Base-by-base conservation (phyloP, 2,329 filamentous ascomycete species). In the Fusarium gaditjirri region DNA sequence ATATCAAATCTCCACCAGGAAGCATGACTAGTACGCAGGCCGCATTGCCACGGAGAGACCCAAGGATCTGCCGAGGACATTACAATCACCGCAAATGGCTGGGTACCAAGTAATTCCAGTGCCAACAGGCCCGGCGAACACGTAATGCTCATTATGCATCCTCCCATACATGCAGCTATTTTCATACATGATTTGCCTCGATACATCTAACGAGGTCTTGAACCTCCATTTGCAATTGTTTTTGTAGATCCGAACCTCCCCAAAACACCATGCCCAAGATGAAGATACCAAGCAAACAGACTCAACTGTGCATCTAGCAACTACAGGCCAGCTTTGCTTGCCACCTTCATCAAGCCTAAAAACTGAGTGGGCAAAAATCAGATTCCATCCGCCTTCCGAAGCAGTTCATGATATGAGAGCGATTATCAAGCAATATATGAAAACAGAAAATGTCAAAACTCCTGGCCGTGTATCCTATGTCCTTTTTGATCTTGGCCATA, bases 391-490 rank as follows among this genome's bases (percentile, higher is more conserved):
- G 57, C 61, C 61, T 63, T 71, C 74, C 57, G 59, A 50, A 57
- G 66, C 38, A 47, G 57, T 47, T 65, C 50, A 65, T 70, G 54
- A 49, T 60, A 41, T 60, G 64, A 67, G 54, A 61, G 54, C 41
- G 46, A 62, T 68, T 50, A 73, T 67, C 49, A 73, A 62, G 57
- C 55, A 59, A 61, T 42, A 64, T 50, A 69, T 56, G 62, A 54
- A 66, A 53, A 53, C 33, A 53, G 33, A 39, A 67, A 66, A 73
- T 60, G 56, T n/a, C 61, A 49, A 72, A 77, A 77, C 75, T 76
- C 75, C 75, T 68, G 70, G 73, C 75, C 74, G 67, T 77, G 71
- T 77, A 77, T 77, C 75, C 75, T 76, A 75, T 77, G 73, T 74
- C 75, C 75, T 76, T 77, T 73, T 77, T 76, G 68, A 56, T 64